phyloP scores from a whole-genome alignment of 345 rosid genomes.

The Eutrema heterophyllum region DNA sequence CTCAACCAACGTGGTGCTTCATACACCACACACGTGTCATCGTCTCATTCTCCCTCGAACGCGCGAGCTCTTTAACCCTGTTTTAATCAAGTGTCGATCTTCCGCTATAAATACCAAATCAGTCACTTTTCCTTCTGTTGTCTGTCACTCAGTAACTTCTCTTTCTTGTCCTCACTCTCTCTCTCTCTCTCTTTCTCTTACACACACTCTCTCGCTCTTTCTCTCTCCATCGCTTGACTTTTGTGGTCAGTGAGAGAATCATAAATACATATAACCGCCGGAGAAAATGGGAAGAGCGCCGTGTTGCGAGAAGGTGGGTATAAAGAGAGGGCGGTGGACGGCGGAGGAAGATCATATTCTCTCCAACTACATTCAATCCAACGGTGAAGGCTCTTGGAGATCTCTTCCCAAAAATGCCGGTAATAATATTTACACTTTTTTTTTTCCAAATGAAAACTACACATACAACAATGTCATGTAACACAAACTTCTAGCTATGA shows the following conservation, averaged over 20 bases:
- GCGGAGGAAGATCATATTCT: conserved; percentile 34
- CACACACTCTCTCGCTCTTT: neutral
- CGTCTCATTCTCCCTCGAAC: neutral
- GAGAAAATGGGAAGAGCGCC: conserved; percentile 41
- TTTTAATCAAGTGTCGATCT: neutral
- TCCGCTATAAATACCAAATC: conserved; percentile 23
- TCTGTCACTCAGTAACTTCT: conserved; percentile 5
- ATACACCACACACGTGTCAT: conserved; percentile 38
- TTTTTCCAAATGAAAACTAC: neutral
- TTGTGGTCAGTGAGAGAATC: neutral
- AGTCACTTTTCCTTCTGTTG: neutral
- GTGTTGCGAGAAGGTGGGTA: conserved; percentile 35
- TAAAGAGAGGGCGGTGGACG: conserved; percentile 38
- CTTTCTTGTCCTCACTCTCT: neutral
- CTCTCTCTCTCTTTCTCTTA: neutral
- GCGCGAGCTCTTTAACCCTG: neutral
- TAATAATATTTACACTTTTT: neutral
- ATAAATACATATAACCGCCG: conserved; percentile 50
- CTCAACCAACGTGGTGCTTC: conserved; percentile 17
- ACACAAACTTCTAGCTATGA: neutral
- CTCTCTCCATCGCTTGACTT: neutral
- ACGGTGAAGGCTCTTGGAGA: conserved; percentile 40
- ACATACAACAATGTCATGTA: neutral
- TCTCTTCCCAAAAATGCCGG: conserved; percentile 39
- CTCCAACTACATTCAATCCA: conserved; percentile 29